These are phyloP conservation scores for Cercophora newfieldiana DNA, from an alignment of 495 filamentous ascomycete species.

Conservation along the genomic window DNA sequence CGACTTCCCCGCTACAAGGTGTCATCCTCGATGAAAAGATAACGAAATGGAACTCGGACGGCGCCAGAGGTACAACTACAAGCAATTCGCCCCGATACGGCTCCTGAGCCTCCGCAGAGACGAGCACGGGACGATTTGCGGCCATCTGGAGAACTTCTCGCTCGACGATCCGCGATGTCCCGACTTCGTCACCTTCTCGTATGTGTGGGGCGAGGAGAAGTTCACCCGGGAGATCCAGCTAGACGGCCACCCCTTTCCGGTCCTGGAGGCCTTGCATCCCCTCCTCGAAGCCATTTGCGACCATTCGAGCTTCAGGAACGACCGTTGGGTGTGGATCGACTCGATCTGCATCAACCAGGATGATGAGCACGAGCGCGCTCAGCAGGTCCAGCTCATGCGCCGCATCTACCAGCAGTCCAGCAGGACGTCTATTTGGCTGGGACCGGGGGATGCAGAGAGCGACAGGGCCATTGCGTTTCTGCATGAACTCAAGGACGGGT, in stretches of 20 bases:
- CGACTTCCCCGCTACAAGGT: background rate
- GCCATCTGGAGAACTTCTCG: constrained; percentile 16
- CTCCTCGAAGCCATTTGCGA: constrained; percentile 17
- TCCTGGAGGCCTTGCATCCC: constrained; percentile 19
- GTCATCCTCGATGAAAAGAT: background rate
- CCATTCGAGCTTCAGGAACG: background rate
- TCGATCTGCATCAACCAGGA: constrained; percentile 39
- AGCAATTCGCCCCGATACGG: constrained; percentile 5
- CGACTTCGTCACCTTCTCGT: constrained; percentile 20
- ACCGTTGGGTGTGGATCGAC: constrained; percentile 34
- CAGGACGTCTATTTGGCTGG: constrained; percentile 30
- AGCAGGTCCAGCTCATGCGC: constrained; percentile 28
- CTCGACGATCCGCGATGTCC: constrained; percentile 18
- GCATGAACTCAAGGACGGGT: constrained; percentile 5
- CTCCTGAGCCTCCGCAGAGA: background rate
- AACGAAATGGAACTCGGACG: background rate
- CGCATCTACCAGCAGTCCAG: constrained; percentile 17
- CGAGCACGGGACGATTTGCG: constrained; percentile 3
- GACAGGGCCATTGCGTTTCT: constrained; percentile 23
- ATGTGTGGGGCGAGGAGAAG: constrained; percentile 17
- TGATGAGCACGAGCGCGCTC: constrained; percentile 27
- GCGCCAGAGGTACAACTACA: background rate
- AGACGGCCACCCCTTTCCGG: constrained; percentile 17
- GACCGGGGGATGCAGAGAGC: background rate
- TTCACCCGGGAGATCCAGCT: constrained; percentile 11